Percentiles rank a stretch among this genome's conserved stretches.
phyloP scores from a whole-genome alignment of 2,329 filamentous ascomycete genomes.

The Scedosporium dehoogii region DNA sequence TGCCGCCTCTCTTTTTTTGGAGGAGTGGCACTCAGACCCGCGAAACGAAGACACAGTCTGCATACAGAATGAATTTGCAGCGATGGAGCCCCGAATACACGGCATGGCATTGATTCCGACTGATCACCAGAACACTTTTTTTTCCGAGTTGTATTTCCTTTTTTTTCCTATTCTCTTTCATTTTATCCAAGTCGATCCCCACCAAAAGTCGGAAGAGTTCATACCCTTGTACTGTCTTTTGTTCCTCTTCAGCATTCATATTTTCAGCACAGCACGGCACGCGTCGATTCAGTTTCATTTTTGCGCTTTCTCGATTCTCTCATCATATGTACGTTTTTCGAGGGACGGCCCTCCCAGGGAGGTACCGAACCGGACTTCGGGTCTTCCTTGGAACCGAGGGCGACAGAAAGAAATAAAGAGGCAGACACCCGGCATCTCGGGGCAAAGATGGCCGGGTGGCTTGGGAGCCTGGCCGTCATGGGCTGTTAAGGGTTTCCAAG shows the following conservation, averaged over 20 bases:
- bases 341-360: neutral
- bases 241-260: conserved; percentile 15
- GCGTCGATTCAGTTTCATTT: conserved; percentile 6
- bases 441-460: neutral
- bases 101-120: conserved; percentile 37
- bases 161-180: conserved; percentile 19
- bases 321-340: conserved; percentile 5
- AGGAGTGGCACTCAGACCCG: conserved; percentile 2
- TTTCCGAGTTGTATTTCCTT: conserved; percentile 18
- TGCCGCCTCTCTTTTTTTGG: neutral
- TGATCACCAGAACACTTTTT: conserved; percentile 10
- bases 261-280: conserved; percentile 9
- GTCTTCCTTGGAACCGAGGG: neutral
- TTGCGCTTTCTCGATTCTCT: neutral
- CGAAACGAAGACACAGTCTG: conserved; percentile 11
- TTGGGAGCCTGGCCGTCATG: neutral
- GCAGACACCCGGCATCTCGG: neutral
- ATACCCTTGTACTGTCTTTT: conserved; percentile 22
- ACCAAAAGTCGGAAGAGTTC: conserved; percentile 25
- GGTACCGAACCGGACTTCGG: conserved; percentile 2
- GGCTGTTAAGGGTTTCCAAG: neutral
- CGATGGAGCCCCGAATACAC: conserved; percentile 21
- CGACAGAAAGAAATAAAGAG: neutral
- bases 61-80: conserved; percentile 23
- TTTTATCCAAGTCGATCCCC: conserved; percentile 17